Evolutionary conservation across 2,329 filamentous ascomycete genomes (phyloP), one percentile per base, ranked within the genome.

Genomic region (Claviceps sp.): DNA sequence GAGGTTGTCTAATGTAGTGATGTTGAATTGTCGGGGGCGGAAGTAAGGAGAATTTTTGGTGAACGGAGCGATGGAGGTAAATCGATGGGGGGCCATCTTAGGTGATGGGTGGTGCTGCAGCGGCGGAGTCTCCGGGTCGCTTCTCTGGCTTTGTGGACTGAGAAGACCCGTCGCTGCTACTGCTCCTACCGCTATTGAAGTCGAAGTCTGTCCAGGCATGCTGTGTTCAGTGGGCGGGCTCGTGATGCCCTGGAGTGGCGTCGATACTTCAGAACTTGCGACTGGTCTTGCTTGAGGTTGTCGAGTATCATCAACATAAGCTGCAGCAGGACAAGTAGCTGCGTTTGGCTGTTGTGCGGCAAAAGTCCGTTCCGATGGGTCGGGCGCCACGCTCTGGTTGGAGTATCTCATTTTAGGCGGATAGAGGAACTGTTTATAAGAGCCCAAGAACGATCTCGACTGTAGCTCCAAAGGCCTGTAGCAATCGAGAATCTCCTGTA

Each of bases 381-480:
- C 29, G 20, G 40, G 9, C 17, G 40, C 8, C 5, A n/a, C 20
- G 8, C 34, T 8, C n/a, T 7, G 16, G 8, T 22, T 7, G 9
- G 47, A 43, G 23, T 6, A n/a, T 5, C 40, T 26, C 2, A 47
- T 51, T 11, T 36, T 56, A 3, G 60, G 58, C 0, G 63, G 59
- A 44, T 62, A 64, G 53, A 68, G 66, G 54, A 62, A 63, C 34
- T 65, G 65, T 50, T 57, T 61, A 49, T 67, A 69, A 0, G 67
- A 68, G 0, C 66, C 66, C 61, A 68, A 63, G 39, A 68, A 69
- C 2, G 67, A 67, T 16, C 67, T 62, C 2, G 66, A 68, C 54
- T 69, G 67, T 14, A 69, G 53, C 51, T 69, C 67, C 5, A 69
- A 53, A 2, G 67, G 67, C 29, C 63, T 68, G 29, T 68, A 69